A percentile compares a stretch with the other conserved stretches of the same genome.
Evolutionary conservation across 306 rosid species (phyloP).

Genomic region (Pyrus communis): DNA sequence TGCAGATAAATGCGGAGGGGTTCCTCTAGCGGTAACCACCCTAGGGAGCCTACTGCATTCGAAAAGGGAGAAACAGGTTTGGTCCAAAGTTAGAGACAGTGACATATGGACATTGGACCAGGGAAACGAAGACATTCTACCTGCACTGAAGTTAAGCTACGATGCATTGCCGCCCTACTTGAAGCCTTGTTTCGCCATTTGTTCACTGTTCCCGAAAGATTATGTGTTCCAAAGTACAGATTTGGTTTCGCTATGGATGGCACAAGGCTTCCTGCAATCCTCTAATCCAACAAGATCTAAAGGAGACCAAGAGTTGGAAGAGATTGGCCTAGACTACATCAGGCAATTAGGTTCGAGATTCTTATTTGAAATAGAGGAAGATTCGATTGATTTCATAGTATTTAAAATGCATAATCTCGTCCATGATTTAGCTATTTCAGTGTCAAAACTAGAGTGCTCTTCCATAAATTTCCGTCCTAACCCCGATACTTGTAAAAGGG

Average conservation of each 20-base stretch:
- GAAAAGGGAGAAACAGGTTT: not conserved
- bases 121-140: conserved; percentile 5
- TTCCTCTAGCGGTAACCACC: conserved; percentile 32
- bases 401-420: conserved; percentile 24
- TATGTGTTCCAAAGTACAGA: not conserved
- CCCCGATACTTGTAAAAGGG: not conserved
- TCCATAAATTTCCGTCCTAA: not conserved
- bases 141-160: conserved; percentile 25
- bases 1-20: conserved; percentile 23
- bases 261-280: conserved; percentile 25
- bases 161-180: conserved; percentile 24
- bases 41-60: conserved; percentile 14
- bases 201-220: conserved; percentile 3
- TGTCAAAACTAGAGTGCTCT: conserved; percentile 9
- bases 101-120: conserved; percentile 29
- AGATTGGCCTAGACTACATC: conserved; percentile 10
- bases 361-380: conserved; percentile 14
- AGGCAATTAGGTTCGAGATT: conserved; percentile 18
- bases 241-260: conserved; percentile 10
- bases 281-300: not conserved
- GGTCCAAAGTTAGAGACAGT: conserved; percentile 12
- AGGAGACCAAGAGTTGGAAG: not conserved
- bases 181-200: conserved; percentile 26
- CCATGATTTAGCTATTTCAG: conserved; percentile 21
- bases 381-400: not conserved